Evolutionary conservation across 768 basidiomycete genomes (phyloP).

Genomic region (Royoungia palumana): DNA sequence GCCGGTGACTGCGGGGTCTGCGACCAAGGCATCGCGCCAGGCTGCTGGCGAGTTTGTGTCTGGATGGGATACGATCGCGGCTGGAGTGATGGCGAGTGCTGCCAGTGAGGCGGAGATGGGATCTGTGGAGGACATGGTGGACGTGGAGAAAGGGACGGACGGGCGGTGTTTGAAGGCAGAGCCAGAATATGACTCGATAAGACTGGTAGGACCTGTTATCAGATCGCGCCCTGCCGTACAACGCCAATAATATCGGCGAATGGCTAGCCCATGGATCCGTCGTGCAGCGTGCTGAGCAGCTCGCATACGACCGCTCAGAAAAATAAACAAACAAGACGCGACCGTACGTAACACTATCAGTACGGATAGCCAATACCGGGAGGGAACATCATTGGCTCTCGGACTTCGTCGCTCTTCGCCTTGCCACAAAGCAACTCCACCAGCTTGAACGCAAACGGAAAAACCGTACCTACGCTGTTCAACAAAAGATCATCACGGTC

Average conservation of each 20-base stretch:
- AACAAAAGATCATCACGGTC: background rate
- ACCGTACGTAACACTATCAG: constrained; percentile 19
- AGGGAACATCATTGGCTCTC: constrained; percentile 72
- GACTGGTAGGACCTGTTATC: constrained; percentile 16
- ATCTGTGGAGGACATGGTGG: constrained; percentile 37
- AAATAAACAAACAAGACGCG: constrained; percentile 11
- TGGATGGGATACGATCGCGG: constrained; percentile 52
- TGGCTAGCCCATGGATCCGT: constrained; percentile 23
- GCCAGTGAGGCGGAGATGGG: constrained; percentile 41
- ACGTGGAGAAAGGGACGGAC: constrained; percentile 5
- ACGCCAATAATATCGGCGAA: constrained; percentile 4
- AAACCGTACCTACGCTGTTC: constrained; percentile 55
- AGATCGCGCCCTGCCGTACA: constrained; percentile 14
- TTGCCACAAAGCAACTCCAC: constrained; percentile 67
- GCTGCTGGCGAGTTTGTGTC: constrained; percentile 64
- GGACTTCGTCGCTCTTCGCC: constrained; percentile 58
- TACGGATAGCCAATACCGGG: constrained; percentile 42
- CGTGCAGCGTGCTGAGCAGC: constrained; percentile 23
- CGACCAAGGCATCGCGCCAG: constrained; percentile 73
- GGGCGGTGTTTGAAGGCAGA: constrained; percentile 15
- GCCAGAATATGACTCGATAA: constrained; percentile 26
- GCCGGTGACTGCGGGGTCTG: constrained; percentile 46
- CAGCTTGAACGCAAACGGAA: constrained; percentile 75
- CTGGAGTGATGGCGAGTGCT: constrained; percentile 53
- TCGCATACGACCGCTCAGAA: constrained; percentile 21